Evolutionary conservation across 2,329 filamentous ascomycete species (phyloP).

Genomic region (Fusarium torulosum): DNA sequence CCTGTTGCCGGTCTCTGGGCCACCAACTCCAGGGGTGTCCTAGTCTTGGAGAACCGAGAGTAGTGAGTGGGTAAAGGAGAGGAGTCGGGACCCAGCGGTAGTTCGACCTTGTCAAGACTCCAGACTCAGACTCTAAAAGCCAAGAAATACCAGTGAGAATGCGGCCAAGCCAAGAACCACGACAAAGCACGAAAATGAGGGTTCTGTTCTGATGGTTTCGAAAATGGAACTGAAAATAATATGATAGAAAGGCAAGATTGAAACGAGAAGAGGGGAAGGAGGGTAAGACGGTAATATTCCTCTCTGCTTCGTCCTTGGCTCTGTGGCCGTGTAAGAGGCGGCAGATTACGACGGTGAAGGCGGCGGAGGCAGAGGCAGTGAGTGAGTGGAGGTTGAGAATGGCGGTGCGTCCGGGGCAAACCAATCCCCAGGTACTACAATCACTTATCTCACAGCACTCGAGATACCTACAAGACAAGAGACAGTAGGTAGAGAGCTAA

Average conservation of each 20-base stretch:
- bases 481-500: conserved; percentile 12
- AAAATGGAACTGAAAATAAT: conserved; percentile 11
- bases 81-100: conserved; percentile 31
- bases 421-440: conserved; percentile 4
- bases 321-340: conserved; percentile 44
- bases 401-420: conserved; percentile 37
- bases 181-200: conserved; percentile 16
- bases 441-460: conserved; percentile 29
- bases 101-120: background rate
- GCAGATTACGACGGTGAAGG: conserved; percentile 49
- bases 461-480: background rate
- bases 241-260: background rate
- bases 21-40: conserved; percentile 33
- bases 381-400: conserved; percentile 29
- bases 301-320: conserved; percentile 3
- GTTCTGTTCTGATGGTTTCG: background rate
- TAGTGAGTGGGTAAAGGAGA: conserved; percentile 39
- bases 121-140: conserved; percentile 11
- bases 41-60: conserved; percentile 38
- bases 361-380: conserved; percentile 48
- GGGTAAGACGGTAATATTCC: conserved; percentile 26
- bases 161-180: conserved; percentile 15
- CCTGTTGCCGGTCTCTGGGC: conserved; percentile 14
- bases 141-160: conserved; percentile 4
- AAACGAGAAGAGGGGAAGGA: conserved; percentile 10